Base-by-base conservation (phyloP, 176 grass and related monocot species). In the Alloteropsis semialata region DNA sequence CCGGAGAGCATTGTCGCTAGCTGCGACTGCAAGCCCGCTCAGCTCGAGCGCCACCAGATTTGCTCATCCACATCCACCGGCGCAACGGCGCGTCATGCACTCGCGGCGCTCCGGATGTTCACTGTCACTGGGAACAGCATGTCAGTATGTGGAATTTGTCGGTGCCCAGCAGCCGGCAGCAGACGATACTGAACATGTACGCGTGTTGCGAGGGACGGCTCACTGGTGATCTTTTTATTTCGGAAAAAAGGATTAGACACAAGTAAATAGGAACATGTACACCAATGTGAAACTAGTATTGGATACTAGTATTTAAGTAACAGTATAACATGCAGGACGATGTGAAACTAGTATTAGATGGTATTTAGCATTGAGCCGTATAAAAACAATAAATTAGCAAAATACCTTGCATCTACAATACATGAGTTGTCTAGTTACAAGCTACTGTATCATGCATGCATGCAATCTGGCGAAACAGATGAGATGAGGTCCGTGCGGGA, bases 351-450 rank as follows among this genome's bases (percentile, higher is more conserved):
- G 2, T n/a, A 51, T 30, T 0, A 53, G 5, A 33, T 34, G 2
- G 10, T 33, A 55, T 41, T 57, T 6, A 4, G 16, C 14, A 18
- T 18, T 17, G 8, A 27, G 0, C 16, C 30, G 28, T 44, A 33
- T 64, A 63, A 64, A 1, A 32, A 44, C 10, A 22, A 14, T 3
- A 46, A 4, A 37, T 10, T 25, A 34, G 53, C 7, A 12, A 42
- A 38, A 53, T 25, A n/a, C 21, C 1, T 81, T 45, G 30, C 63
- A 81, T 63, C 10, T 70, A 81, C 34, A 54, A 54, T 39, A 85
- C 53, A 62, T 10, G 2, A n/a, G n/a, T n/a, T n/a, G n/a, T n/a
- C n/a, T n/a, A n/a, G n/a, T n/a, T n/a, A n/a, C n/a, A n/a, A n/a
- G n/a, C n/a, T n/a, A n/a, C n/a, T n/a, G n/a, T n/a, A n/a, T n/a